Base-by-base conservation (phyloP, 2,329 filamentous ascomycete genomes). In the Cryphonectria naterciae region DNA sequence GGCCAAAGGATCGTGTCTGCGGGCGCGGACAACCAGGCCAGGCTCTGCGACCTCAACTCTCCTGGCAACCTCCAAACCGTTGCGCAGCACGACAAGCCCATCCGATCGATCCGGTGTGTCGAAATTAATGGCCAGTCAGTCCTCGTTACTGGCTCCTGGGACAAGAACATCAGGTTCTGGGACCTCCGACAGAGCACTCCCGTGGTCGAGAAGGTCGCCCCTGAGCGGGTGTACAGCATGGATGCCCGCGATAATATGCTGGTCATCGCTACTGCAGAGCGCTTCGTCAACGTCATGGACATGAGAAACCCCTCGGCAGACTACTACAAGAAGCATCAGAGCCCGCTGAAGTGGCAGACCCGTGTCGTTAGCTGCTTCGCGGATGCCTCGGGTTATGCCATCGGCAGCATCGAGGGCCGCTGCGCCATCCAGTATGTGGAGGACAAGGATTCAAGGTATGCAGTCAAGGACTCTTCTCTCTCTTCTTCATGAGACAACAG, bases 371-470 rank as follows among this genome's bases (percentile, higher is more conserved):
- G 92, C 83, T 98, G 95, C 85, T 99, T 99, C 80, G 90, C 91
- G 19, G 95, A 99, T 79, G 92, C 94, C 8, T 91, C 90, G 0
- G 96, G 96, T 7, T 99, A 97, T 78, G 96, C 96, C 0, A 93
- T 99, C 66, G 96, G 96, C 68, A 97, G 93, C 79, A 97, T 99
- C 77, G 96, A 99, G 81, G 96, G 96, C 41, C 92, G 96, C 69
- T 99, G 96, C 80, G 96, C 96, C 1, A 99, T 99, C 74, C 96
- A 99, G 80, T 98, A 99, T 77, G 94, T 98, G 49, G 95, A 99
- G 77, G 96, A 99, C 60, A 98, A 98, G 82, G 94, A 99, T 79
- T 85, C 92, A 3, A 88, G 83, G 91, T 91, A 84, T 78, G 46
- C 8, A 56, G 39, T 39, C 39, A 28, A 35, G 35, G 49, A 41